Evolutionary conservation across 257 asterid genomes (phyloP).

Genomic region (Scutellaria galericulata): DNA sequence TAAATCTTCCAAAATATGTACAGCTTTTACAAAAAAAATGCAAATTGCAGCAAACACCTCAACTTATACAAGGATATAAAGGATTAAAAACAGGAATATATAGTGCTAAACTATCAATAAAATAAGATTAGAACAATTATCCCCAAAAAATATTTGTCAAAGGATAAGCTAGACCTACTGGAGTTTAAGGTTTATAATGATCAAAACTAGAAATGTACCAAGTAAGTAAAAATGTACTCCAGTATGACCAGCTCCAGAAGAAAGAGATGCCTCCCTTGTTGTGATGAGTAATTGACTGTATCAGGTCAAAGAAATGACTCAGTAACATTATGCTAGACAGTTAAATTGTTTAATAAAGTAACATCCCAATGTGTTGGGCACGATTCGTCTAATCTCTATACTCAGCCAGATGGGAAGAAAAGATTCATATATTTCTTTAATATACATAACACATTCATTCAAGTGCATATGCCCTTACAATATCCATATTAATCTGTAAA

Average conservation of each 20-base stretch:
- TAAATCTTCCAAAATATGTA: slow-evolving; percentile 45
- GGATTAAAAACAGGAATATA: background rate
- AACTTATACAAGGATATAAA: slow-evolving; percentile 1
- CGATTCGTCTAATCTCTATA: background rate
- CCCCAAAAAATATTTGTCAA: background rate
- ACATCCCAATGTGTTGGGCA: slow-evolving; percentile 5
- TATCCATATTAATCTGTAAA: background rate
- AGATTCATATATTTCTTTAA: background rate
- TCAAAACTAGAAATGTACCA: slow-evolving; percentile 51
- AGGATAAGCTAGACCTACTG: slow-evolving; percentile 11
- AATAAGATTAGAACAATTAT: background rate
- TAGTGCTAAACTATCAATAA: background rate
- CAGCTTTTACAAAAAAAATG: slow-evolving; percentile 4
- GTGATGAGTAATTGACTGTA: slow-evolving; percentile 57
- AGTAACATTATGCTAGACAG: background rate
- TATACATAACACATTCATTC: background rate
- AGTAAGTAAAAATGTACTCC: slow-evolving; percentile 83
- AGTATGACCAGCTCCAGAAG: slow-evolving; percentile 88
- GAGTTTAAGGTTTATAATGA: background rate
- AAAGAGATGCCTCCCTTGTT: slow-evolving; percentile 65
- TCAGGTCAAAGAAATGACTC: slow-evolving; percentile 15
- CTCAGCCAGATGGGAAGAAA: slow-evolving; percentile 3
- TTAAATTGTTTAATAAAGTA: slow-evolving; percentile 3
- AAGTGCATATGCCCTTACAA: background rate
- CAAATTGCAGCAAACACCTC: slow-evolving; percentile 17